Base-by-base conservation (phyloP, 495 filamentous ascomycete species). In the Penicillium waksmanii region DNA sequence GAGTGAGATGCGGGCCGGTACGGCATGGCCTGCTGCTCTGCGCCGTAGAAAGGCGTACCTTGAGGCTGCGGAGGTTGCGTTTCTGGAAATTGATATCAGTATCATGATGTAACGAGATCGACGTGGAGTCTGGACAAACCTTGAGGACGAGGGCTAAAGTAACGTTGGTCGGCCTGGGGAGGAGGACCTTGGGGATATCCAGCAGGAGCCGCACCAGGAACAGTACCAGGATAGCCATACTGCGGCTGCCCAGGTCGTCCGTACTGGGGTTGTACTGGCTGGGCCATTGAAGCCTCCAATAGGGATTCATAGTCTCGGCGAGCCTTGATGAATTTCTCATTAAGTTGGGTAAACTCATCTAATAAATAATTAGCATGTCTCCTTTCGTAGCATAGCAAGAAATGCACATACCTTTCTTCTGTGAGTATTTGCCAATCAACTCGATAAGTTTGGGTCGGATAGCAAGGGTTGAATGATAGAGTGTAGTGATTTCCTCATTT, bases 241-340 rank as follows among this genome's bases (percentile, higher is more conserved):
- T 88, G 90, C 38, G 80, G 77, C 36, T 84, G 76, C 60, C 80
- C 80, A 53, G 86, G 85, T 60, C 87, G 80, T 27, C 83, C 83
- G 69, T 90, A 94, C 62, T 85, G 88, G 23, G 87, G 84, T 61
- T 90, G 87, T n/a, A 86, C 77, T 8, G 90, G 85, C 57, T 96
- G 91, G 1, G 95, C 86, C 93, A 98, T 97, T 23, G 94, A 97
- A 23, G 91, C 88, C 73, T 98, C 95, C 36, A 98, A 80, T n/a
- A 98, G 81, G 27, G 90, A 86, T 73, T 98, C 95, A 72, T 98
- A 98, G 70, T 98, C 95, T 64, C 94, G 85, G 57, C 95, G 87
- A 11, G 95, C 95, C 75, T 98, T 98, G 80, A 98, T 98, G 73
- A 98, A 98, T 72, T 98, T 98, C 66, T 98, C 95, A 70, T 98